Conservation (phyloP, 225 moss, liverwort and hornwort species). For the Pseudisothecium myosuroides region DNA sequence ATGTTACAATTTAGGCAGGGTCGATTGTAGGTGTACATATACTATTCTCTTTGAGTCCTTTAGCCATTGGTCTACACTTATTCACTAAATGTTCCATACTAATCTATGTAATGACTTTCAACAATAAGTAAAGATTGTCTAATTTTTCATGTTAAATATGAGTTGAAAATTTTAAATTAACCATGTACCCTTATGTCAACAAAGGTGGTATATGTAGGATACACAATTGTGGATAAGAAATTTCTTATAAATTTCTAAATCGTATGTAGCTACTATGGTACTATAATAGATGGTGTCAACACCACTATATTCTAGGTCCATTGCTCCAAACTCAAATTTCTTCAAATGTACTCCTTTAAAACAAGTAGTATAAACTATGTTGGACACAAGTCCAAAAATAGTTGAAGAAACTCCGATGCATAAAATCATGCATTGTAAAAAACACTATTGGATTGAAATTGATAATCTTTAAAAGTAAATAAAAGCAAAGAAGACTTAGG, state of each 20-base stretch:
- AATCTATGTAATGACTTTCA: neutral
- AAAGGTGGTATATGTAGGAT: accelerated
- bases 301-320: too few species aligned
- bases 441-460: neutral
- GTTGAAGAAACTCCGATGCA: neutral
- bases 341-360: neutral
- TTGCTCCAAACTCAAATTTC: neutral
- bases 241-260: neutral
- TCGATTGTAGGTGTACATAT: too few species aligned
- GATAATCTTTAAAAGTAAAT: neutral
- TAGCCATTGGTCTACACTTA: neutral
- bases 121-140: neutral
- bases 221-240: too few species aligned
- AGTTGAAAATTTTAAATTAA: neutral
- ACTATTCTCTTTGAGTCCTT: neutral
- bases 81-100: neutral
- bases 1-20: too few species aligned
- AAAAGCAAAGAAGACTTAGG: neutral
- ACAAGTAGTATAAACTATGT: neutral
- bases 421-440: neutral
- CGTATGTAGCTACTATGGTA: neutral
- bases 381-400: neutral
- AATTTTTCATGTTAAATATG: neutral
- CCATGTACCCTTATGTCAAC: neutral
- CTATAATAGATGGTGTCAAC: neutral